Evolutionary conservation across 2,329 filamentous ascomycete genomes (phyloP).

Genomic region (Penicillium capsulatum): DNA sequence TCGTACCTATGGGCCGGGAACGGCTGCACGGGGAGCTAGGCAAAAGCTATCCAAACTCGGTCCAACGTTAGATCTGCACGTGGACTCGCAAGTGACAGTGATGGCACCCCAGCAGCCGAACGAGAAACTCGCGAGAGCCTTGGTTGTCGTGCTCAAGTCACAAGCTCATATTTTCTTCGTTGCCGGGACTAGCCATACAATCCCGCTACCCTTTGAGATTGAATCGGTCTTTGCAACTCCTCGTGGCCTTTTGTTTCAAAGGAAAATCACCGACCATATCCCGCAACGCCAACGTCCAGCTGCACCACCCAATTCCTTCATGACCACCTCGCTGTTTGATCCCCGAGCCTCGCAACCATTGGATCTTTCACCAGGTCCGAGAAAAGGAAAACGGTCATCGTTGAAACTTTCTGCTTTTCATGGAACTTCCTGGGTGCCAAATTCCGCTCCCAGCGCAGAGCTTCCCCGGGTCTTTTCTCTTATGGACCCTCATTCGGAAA

Average conservation of each 20-base stretch:
- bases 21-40: constrained; percentile 5
- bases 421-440: constrained; percentile 54
- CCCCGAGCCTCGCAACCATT: constrained; percentile 34
- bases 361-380: constrained; percentile 25
- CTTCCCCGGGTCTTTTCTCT: constrained; percentile 68
- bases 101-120: constrained; percentile 20
- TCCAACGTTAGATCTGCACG: constrained; percentile 26
- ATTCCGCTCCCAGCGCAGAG: constrained; percentile 55
- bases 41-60: constrained; percentile 19
- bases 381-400: constrained; percentile 44
- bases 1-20: constrained; percentile 3
- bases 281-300: constrained; percentile 32
- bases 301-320: constrained; percentile 78
- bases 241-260: constrained; percentile 78
- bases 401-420: constrained; percentile 48
- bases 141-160: constrained; percentile 87
- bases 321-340: constrained; percentile 59
- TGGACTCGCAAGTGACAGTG: constrained; percentile 18
- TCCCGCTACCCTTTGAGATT: constrained; percentile 93
- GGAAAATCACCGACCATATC: constrained; percentile 54
- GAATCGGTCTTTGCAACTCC: constrained; percentile 80
- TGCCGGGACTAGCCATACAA: constrained; percentile 77
- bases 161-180: constrained; percentile 94
- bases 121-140: constrained; percentile 51
- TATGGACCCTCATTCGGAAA: constrained; percentile 77